phyloP scores from a whole-genome alignment of 1,284 basidiomycete genomes.

The Xanthoconium separans region DNA sequence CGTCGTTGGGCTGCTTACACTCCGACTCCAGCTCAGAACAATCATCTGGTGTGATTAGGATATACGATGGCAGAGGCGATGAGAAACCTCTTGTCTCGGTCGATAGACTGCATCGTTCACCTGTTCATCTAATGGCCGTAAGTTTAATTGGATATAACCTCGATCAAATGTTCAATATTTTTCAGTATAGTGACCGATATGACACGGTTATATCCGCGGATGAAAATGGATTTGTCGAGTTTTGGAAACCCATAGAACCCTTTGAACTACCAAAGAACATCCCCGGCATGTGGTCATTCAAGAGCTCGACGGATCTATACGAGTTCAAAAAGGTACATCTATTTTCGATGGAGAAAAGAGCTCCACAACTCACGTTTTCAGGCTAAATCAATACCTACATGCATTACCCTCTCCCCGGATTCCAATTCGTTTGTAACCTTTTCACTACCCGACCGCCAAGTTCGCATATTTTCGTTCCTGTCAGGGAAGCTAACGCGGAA shows the following conservation, averaged over 20 bases:
- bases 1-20: constrained; percentile 4
- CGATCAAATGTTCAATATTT: constrained; percentile 4
- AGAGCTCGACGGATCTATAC: constrained; percentile 91
- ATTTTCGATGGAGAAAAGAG: background rate
- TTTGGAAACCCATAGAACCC: constrained; percentile 90
- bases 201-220: constrained; percentile 95
- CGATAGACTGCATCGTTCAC: constrained; percentile 77
- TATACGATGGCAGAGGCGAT: constrained; percentile 92
- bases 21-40: constrained; percentile 68
- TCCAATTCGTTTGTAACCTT: constrained; percentile 88
- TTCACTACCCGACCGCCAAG: constrained; percentile 89
- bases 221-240: constrained; percentile 93
- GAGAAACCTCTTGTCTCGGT: constrained; percentile 75
- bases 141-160: constrained; percentile 32
- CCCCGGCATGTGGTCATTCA: constrained; percentile 85
- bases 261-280: constrained; percentile 81
- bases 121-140: constrained; percentile 90
- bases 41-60: constrained; percentile 69
- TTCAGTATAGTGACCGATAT: constrained; percentile 85
- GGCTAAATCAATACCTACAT: constrained; percentile 90
- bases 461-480: constrained; percentile 92
- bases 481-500: constrained; percentile 88
- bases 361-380: constrained; percentile 30
- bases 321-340: constrained; percentile 91
- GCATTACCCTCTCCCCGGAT: constrained; percentile 88